Percentiles rank a stretch among this genome's conserved stretches.
Conservation (phyloP, 768 basidiomycete species). For the Podaxis sp. region DNA sequence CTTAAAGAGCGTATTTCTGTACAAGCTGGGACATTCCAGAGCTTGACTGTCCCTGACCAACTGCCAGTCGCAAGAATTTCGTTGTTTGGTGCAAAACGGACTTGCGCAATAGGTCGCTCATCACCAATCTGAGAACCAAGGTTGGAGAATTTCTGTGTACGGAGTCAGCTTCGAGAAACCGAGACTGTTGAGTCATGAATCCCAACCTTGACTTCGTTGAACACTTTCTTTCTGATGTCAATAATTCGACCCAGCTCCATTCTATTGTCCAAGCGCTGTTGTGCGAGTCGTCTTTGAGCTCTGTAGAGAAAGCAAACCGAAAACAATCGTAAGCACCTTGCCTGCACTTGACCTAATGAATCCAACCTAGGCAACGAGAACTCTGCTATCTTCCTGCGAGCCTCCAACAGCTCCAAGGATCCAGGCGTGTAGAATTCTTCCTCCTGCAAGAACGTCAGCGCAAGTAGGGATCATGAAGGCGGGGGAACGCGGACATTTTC, state of each 20-base stretch:
- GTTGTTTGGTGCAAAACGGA: conserved; percentile 93
- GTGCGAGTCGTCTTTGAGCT: conserved; percentile 91
- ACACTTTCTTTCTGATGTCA: conserved; percentile 90
- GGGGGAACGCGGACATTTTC: conserved; percentile 16
- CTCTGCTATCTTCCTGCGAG: conserved; percentile 79
- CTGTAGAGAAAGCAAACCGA: conserved; percentile 52
- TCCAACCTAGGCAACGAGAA: conserved; percentile 94
- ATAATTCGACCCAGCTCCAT: conserved; percentile 87
- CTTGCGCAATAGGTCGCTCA: conserved; percentile 89
- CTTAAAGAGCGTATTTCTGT: conserved; percentile 72
- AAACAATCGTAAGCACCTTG: conserved; percentile 77
- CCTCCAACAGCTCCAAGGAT: conserved; percentile 61
- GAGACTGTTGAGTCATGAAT: not conserved
- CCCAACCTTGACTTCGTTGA: conserved; percentile 83
- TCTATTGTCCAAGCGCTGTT: conserved; percentile 88
- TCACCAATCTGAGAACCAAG: conserved; percentile 98
- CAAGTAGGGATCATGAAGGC: not conserved
- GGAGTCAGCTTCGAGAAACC: not conserved
- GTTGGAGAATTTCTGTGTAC: conserved; percentile 74
- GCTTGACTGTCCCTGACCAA: conserved; percentile 93
- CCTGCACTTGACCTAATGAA: conserved; percentile 55
- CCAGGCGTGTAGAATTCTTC: conserved; percentile 97
- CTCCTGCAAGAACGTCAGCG: conserved; percentile 43
- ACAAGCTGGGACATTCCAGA: conserved; percentile 95
- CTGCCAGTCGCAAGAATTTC: conserved; percentile 87